Base-by-base conservation (phyloP, 2,329 filamentous ascomycete species). In the Aschersonia sp. region DNA sequence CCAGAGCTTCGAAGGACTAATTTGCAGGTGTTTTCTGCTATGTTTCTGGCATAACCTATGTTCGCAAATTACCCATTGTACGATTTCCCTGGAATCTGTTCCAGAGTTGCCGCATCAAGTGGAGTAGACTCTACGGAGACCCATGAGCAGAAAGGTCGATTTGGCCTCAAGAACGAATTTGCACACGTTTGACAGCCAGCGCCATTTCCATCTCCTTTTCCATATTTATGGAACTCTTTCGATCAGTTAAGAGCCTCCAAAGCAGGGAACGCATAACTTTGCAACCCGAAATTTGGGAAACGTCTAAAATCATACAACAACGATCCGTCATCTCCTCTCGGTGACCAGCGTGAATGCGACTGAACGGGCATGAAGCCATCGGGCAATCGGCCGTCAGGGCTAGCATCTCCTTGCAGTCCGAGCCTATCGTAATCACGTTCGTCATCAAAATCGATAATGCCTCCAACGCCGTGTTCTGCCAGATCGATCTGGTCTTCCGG, bases 371-470 rank as follows among this genome's bases (percentile, higher is more conserved):
- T 55, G 12, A 52, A 49, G 1, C 63, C 64, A 4, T 54, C 50
- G 14, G 63, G 63, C 6, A 67, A 52, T 4, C 55, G 53, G 6
- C 67, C 67, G 48, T 69, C 63, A 1, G 54, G 55, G 22, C 63
- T 66, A 8, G 59, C 66, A 56, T 70, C 68, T 9, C 51, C 47
- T 10, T 57, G 57, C 41, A 63, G 60, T 6, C 49, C 48, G 5
- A 49, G 47, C 6, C 60, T 57, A 33, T 63, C 58, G 12, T 54
- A 54, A 46, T 69, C 67, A 4, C 60, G 58, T 44, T 59, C 62
- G 30, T 66, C 63, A 7, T 62, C 62, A 56, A 66, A 67, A 54
- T 69, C 66, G 44, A 71, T 50, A 32, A 71, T 66, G 9, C 67
- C 66, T 10, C 68, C 68, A 6, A 46, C 52, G 30, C 55, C 56